Evolutionary conservation across 148 eudicot genomes (phyloP).

Genomic region (Hydrangea macrophylla): DNA sequence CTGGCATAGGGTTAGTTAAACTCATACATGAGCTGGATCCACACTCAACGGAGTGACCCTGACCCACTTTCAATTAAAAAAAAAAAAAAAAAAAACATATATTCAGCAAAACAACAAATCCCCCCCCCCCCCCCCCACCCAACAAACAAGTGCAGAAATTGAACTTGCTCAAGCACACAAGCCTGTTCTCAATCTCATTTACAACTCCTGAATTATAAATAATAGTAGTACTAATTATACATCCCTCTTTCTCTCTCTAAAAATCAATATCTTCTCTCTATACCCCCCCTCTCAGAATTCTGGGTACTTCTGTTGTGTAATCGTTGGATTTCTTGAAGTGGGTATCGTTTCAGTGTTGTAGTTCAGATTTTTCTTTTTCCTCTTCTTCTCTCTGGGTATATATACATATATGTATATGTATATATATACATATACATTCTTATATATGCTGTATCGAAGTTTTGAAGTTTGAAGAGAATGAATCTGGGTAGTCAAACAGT

Average conservation of each 20-base stretch:
- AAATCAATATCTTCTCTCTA: conserved; percentile 4
- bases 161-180: conserved; percentile 17
- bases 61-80: conserved; percentile 13
- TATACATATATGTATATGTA: no score
- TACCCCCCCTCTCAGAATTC: conserved; percentile 1
- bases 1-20: conserved; percentile 46
- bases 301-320: not conserved
- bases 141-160: conserved; percentile 6
- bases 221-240: not conserved
- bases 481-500: conserved; percentile 51
- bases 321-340: conserved; percentile 12
- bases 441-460: conserved; percentile 16
- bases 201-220: not conserved
- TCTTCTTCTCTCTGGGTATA: conserved; percentile 8
- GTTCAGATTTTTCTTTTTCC: not conserved
- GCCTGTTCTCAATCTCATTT: conserved; percentile 22
- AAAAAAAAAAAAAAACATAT: conserved; percentile 2
- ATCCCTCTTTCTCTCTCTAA: conserved; percentile 15
- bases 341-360: not conserved
- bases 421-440: no score
- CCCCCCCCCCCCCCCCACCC: no score
- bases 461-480: conserved; percentile 47
- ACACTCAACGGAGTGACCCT: conserved; percentile 42
- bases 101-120: no score
- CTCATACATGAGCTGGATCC: conserved; percentile 61